Base-by-base conservation (phyloP, 139 green algal species). In the Eudorina sp. region DNA sequence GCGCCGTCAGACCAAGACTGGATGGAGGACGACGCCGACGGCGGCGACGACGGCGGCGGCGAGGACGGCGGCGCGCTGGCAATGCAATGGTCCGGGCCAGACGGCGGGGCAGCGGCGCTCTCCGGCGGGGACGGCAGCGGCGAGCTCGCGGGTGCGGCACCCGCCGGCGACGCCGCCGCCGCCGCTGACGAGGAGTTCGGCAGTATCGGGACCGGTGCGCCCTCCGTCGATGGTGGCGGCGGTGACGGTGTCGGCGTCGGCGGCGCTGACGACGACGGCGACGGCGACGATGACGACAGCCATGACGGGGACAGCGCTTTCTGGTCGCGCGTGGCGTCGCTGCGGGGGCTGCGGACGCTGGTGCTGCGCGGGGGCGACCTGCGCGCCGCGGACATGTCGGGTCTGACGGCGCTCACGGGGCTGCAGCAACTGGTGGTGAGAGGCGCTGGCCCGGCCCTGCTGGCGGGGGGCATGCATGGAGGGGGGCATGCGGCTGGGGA, bases 311-410 rank as follows among this genome's bases (percentile, higher is more conserved):
- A 82, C 14, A 36, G 25, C 11, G 27, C 23, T 2, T 79, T 88
- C 21, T 88, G 82, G 82, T 41, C 46, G 7, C 11, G 13, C 4
- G 82, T 79, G 46, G 64, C 82, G 66, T 9, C 46, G 46, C 66
- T 88, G 82, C 66, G 21, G 46, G 21, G 13, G 31, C 82, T 88
- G n/a, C 64, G 43, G 34, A 45, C 34, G 36, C 62, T 88, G 82
- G 34, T 48, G 66, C 82, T 88, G 31, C 46, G 36, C 6, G 82
- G 82, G 14, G 82, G 82, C n/a, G 34, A 70, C 34, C 48, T 88
- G 64, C 34, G 38, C 31, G 46, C 31, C 8, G 18, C 46, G 31
- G 82, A 88, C 31, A 88, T 68, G 82, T 23, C 4, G 34, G 82
- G 82, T 7, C 66, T 88, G 82, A 46, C 53, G 64, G 34, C 45